Evolutionary conservation across 129 eudicot species (phyloP).

Genomic region (Tagetes erecta): DNA sequence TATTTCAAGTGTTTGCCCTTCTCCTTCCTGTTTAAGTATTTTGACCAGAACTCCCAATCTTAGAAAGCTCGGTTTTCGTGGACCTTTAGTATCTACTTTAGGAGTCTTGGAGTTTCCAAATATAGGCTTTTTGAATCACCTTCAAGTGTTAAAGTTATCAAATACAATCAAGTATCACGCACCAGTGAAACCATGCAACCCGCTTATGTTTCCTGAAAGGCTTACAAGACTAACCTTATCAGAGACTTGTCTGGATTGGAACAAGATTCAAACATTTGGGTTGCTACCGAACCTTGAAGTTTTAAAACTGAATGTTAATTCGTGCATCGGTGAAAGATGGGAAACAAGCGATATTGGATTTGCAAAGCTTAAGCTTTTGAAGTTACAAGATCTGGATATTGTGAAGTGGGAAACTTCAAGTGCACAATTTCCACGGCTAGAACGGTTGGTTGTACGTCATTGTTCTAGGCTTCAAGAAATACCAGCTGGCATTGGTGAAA

Average conservation of each 20-base stretch:
- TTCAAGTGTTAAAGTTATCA: slow-evolving; percentile 27
- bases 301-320: slow-evolving; percentile 27
- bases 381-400: slow-evolving; percentile 29
- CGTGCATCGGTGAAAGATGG: slow-evolving; percentile 32
- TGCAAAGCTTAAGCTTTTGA: slow-evolving; percentile 32
- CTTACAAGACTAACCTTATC: slow-evolving; percentile 28
- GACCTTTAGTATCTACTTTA: slow-evolving; percentile 20
- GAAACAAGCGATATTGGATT: slow-evolving; percentile 24
- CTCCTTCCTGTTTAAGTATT: slow-evolving; percentile 11
- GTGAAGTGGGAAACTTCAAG: slow-evolving; percentile 24
- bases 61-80: slow-evolving; percentile 30
- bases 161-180: slow-evolving; percentile 29
- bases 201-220: slow-evolving; percentile 32
- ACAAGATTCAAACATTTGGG: slow-evolving; percentile 27
- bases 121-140: slow-evolving; percentile 20
- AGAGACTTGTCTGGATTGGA: slow-evolving; percentile 18
- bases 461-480: slow-evolving; percentile 35
- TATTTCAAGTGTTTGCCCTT: slow-evolving; percentile 28
- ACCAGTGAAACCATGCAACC: slow-evolving; percentile 25
- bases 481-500: slow-evolving; percentile 32
- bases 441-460: slow-evolving; percentile 25
- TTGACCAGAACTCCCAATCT: slow-evolving; percentile 27
- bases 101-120: slow-evolving; percentile 28
- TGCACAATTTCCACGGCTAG: slow-evolving; percentile 32
- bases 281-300: slow-evolving; percentile 29